Conservation (phyloP, 345 rosid species). For the Passiflora organensis region DNA sequence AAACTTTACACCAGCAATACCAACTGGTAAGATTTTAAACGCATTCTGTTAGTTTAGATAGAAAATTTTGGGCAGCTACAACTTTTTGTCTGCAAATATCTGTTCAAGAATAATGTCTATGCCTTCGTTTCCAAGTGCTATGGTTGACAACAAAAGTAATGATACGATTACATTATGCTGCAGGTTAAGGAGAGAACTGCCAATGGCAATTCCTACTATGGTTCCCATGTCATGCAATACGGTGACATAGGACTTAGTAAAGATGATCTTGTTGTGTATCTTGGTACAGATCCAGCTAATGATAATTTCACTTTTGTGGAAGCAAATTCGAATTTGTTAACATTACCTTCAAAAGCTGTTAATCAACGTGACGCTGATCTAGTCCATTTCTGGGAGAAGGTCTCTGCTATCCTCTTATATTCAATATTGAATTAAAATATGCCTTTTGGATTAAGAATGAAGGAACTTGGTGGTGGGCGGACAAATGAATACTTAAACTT, state of each 20-base stretch:
- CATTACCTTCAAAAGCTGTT: conserved; percentile 54
- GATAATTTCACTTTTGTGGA: conserved; percentile 73
- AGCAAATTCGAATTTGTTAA: conserved; percentile 59
- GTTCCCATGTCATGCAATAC: conserved; percentile 97
- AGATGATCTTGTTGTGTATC: conserved; percentile 51
- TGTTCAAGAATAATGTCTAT: neutral
- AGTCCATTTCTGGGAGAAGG: conserved; percentile 95
- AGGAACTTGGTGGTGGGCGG: neutral
- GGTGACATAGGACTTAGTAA: conserved; percentile 64
- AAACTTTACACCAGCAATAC: conserved; percentile 83
- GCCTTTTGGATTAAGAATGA: no score
- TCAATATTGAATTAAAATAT: neutral
- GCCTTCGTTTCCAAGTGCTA: neutral
- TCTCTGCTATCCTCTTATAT: conserved; percentile 19
- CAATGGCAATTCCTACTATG: conserved; percentile 39
- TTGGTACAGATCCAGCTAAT: conserved; percentile 94
- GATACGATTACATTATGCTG: conserved; percentile 8
- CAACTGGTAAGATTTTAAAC: conserved; percentile 50
- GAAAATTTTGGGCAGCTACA: no score
- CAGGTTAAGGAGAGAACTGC: conserved; percentile 83
- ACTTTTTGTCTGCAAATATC: neutral
- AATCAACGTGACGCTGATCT: conserved; percentile 99
- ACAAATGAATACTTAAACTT: neutral
- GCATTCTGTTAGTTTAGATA: neutral
- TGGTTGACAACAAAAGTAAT: conserved; percentile 1